Evolutionary conservation across 768 basidiomycete species (phyloP), one percentile per base, ranked within the genome.

Genomic region (Kwoniella dejecticola): DNA sequence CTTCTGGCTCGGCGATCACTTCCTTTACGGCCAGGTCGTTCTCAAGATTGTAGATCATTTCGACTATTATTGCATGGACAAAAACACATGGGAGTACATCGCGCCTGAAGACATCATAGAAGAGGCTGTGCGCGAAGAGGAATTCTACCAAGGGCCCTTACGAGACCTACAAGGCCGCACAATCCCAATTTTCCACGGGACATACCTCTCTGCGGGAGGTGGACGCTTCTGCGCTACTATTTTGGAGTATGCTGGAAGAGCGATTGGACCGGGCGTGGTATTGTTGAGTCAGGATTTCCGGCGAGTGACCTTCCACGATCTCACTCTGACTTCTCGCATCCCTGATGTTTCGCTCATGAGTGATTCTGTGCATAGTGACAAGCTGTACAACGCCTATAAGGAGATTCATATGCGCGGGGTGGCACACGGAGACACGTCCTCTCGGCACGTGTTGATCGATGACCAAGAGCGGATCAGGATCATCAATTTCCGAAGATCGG

Each of bases 1-100:
- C n/a, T 49, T 30, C 30, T 49, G 48, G 48, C 27, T 49, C 4
- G 48, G 24, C 19, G 15, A 49, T 17, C 48, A 49, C 27, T 31
- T 30, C 7, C 4, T 12, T n/a, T 49, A 33, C 17, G 48, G 48
- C 12, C 5, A 29, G n/a, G 48, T 49, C 1, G n/a, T 49, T 4
- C 29, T 49, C 5, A 49, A 49, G 19, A 13, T 49, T 10, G 48
- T 49, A 13, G 4, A 12, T 49, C n/a, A 12, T 5, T 6, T 4
- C n/a, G 4, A 49, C 19, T 49, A 33, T 33, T 13, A 27, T 31
- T 33, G 48, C 17, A n/a, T 10, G 7, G n/a, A 19, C 13, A 13
- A n/a, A 4, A n/a, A 31, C 1, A 5, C 4, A n/a, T 12, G n/a
- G 15, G 48, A 49, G 3, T 30, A 30, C n/a, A 49, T 49, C 3